A percentile compares a stretch with the other conserved stretches of the same genome.
phyloP scores from a whole-genome alignment of 805 yeast genomes.

The Yamadazyma tumulicola region DNA sequence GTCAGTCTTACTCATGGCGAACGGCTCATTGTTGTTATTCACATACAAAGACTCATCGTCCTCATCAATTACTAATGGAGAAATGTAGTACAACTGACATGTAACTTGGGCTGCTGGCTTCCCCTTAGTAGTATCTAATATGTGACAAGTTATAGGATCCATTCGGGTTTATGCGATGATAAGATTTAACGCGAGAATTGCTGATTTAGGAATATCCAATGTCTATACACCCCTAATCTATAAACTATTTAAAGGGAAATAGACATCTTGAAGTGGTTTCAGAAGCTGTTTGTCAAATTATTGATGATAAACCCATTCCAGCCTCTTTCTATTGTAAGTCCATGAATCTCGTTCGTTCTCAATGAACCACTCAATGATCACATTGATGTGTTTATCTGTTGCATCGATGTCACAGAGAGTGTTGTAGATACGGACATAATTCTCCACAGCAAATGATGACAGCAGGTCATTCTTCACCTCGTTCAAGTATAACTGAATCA shows the following conservation, averaged over 20 bases:
- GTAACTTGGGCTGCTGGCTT: constrained; percentile 76
- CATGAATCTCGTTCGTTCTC: constrained; percentile 18
- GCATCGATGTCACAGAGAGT: constrained; percentile 11
- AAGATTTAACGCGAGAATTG: too few species aligned
- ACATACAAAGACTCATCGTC: constrained; percentile 26
- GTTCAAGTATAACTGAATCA: constrained; percentile 14
- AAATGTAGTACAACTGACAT: constrained; percentile 53
- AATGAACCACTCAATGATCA: constrained; percentile 22
- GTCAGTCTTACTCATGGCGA: constrained; percentile 72
- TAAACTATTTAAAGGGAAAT: too few species aligned
- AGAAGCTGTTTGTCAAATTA: too few species aligned
- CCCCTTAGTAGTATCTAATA: constrained; percentile 80
- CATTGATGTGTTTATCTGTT: constrained; percentile 20
- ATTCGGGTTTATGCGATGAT: neutral
- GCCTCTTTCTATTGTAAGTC: constrained; percentile 18
- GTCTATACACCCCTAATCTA: too few species aligned
- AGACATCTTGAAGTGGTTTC: too few species aligned
- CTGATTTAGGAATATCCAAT: too few species aligned
- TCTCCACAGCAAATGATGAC: constrained; percentile 8
- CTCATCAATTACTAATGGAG: constrained; percentile 21
- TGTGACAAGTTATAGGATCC: constrained; percentile 81
- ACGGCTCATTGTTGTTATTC: constrained; percentile 30
- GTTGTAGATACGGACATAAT: constrained; percentile 7
- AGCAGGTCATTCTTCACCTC: constrained; percentile 8
- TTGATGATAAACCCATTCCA: constrained; percentile 16